Evolutionary conservation across 768 basidiomycete species (phyloP).

Genomic region (Rhizopogon sp.): DNA sequence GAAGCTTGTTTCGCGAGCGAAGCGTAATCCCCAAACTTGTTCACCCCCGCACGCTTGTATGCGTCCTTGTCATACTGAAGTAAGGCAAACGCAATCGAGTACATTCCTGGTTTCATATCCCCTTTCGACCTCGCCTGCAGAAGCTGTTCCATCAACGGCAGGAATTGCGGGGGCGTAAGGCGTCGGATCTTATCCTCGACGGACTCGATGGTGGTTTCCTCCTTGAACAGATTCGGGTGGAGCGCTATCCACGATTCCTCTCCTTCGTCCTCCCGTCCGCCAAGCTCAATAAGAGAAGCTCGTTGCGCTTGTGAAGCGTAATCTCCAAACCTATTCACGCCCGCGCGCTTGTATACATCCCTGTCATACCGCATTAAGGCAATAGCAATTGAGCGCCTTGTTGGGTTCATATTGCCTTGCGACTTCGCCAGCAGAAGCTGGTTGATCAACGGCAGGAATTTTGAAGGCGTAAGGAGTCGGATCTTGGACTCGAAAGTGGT

Average conservation of each 20-base stretch:
- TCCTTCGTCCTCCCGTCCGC: constrained; percentile 3
- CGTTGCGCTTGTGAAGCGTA: constrained; percentile 23
- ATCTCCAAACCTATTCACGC: constrained; percentile 20
- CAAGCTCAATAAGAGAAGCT: constrained; percentile 21
- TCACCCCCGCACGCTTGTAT: constrained; percentile 21
- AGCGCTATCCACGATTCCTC: constrained; percentile 21
- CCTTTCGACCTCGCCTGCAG: constrained; percentile 26
- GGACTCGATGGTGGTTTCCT: neutral
- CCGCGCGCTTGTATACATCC: constrained; percentile 18
- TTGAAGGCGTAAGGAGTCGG: constrained; percentile 12
- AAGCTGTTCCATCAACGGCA: constrained; percentile 19
- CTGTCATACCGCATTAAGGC: constrained; percentile 26
- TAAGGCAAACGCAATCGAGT: constrained; percentile 32
- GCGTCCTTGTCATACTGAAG: constrained; percentile 17
- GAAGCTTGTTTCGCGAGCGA: constrained; percentile 23
- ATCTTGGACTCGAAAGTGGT: neutral
- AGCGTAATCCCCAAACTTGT: constrained; percentile 11
- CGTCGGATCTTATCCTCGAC: constrained; percentile 2
- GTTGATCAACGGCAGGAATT: constrained; percentile 27
- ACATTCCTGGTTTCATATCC: constrained; percentile 21
- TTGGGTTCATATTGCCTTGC: constrained; percentile 29
- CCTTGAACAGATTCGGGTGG: constrained; percentile 10
- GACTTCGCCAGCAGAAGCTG: constrained; percentile 16
- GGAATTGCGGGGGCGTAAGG: constrained; percentile 24
- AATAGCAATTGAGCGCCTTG: constrained; percentile 33